phyloP scores from a whole-genome alignment of 345 rosid genomes.

The Streptanthus diversifolius region DNA sequence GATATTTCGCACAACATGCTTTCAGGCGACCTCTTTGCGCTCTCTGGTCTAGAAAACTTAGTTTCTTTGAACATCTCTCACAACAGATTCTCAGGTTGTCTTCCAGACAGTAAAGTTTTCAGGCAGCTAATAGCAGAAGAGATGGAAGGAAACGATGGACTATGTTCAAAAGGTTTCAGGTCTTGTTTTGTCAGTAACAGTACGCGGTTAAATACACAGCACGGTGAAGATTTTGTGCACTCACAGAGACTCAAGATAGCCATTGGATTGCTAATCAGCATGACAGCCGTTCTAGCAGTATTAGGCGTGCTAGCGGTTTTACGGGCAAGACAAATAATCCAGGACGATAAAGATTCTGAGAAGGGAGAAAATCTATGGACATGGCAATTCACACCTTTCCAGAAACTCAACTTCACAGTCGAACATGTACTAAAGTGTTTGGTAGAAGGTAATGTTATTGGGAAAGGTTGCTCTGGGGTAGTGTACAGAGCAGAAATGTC shows the following conservation, averaged over 20 bases:
- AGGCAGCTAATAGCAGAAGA: constrained; percentile 53
- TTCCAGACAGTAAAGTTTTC: constrained; percentile 65
- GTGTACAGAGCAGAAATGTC: constrained; percentile 79
- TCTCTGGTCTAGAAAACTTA: constrained; percentile 55
- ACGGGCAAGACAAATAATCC: constrained; percentile 45
- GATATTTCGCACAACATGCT: constrained; percentile 69
- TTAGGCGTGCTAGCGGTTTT: constrained; percentile 50
- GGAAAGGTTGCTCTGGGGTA: constrained; percentile 85
- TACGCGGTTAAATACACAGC: constrained; percentile 21
- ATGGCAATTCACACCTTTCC: constrained; percentile 84
- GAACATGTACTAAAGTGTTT: constrained; percentile 64
- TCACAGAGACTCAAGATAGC: constrained; percentile 49
- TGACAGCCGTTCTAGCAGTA: constrained; percentile 47
- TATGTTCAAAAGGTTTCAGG: constrained; percentile 49
- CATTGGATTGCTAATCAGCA: constrained; percentile 48
- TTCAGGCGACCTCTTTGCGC: constrained; percentile 49
- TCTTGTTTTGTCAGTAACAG: constrained; percentile 54
- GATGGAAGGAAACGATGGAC: constrained; percentile 53
- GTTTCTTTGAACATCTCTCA: constrained; percentile 71
- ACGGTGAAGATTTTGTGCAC: constrained; percentile 22
- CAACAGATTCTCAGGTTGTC: constrained; percentile 77
- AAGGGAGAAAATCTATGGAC: constrained; percentile 50
- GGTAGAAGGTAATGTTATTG: constrained; percentile 66
- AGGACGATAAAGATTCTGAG: constrained; percentile 51
- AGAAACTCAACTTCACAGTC: constrained; percentile 63